Conservation (phyloP, 2,329 filamentous ascomycete species). For the Arthrobotrys megalospora region DNA sequence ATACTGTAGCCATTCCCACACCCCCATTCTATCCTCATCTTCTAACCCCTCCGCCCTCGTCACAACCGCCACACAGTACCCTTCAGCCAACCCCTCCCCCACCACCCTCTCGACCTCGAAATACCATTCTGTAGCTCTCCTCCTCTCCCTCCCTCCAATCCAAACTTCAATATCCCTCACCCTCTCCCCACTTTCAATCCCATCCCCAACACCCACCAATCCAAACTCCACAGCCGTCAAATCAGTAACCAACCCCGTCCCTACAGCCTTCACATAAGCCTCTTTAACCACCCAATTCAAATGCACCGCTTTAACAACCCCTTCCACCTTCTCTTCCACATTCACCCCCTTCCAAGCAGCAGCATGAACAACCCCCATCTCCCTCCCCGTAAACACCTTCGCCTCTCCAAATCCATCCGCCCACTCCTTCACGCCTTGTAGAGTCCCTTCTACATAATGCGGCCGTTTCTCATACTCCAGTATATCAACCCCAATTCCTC, state of each 20-base stretch:
- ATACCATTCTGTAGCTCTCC: conserved; percentile 49
- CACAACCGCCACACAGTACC: conserved; percentile 45
- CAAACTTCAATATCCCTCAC: conserved; percentile 59
- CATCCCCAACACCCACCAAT: conserved; percentile 52
- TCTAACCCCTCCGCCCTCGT: conserved; percentile 50
- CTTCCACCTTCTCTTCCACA: conserved; percentile 3
- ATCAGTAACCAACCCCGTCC: conserved; percentile 63
- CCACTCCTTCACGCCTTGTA: conserved; percentile 60
- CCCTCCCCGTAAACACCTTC: conserved; percentile 62
- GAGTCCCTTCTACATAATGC: conserved; percentile 59
- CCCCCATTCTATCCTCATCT: conserved; percentile 56
- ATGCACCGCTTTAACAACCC: conserved; percentile 61
- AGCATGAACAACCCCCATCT: conserved; percentile 56
- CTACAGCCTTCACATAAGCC: conserved; percentile 64
- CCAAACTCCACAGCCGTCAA: conserved; percentile 63
- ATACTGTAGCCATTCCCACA: conserved; percentile 62
- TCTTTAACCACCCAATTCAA: conserved; percentile 64
- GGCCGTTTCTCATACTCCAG: conserved; percentile 29
- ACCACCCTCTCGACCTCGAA: conserved; percentile 59
- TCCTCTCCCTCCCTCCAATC: conserved; percentile 37
- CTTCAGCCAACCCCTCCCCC: conserved; percentile 61
- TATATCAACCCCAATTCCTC: conserved; percentile 55
- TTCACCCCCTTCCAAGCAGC: not conserved
- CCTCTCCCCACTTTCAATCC: conserved; percentile 38
- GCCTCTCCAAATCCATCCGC: conserved; percentile 46